Conservation (phyloP, 2,329 filamentous ascomycete genomes). For the Dothistroma septosporum region DNA sequence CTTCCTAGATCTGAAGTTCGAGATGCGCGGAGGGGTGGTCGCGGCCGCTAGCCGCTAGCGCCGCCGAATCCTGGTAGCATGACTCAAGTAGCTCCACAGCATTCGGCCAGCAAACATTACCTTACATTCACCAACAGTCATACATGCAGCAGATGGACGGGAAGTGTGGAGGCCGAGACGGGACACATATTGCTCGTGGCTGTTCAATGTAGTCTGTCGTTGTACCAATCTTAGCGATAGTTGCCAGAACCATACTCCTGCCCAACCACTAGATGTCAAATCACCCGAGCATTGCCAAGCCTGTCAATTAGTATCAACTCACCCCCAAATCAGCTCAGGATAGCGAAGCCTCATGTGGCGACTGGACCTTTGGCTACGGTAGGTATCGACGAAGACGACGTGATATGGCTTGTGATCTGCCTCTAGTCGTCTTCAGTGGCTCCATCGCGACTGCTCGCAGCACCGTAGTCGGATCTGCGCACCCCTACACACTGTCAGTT, state of each 20-base stretch:
- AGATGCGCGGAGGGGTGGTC: background rate
- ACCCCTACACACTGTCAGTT: background rate
- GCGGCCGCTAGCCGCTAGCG: background rate
- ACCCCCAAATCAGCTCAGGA: background rate
- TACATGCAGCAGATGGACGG: background rate
- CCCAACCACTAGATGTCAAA: background rate
- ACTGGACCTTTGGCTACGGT: background rate
- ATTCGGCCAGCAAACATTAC: background rate
- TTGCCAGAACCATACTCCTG: background rate
- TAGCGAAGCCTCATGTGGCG: background rate
- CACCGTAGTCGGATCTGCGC: constrained; percentile 30
- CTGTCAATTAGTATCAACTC: background rate
- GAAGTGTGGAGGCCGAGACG: background rate
- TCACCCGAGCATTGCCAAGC: background rate
- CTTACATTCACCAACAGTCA: no score
- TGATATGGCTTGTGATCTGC: background rate
- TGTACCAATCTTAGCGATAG: background rate
- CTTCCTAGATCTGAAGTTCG: background rate
- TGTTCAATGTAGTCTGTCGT: background rate
- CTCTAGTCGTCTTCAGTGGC: background rate
- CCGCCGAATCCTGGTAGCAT: background rate
- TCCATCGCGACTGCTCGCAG: constrained; percentile 3
- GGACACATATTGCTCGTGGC: background rate
- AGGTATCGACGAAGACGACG: background rate
- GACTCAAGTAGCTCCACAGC: background rate